These are phyloP conservation scores for Cryphonectria japonica DNA, from an alignment of 2,329 filamentous ascomycete species.

Conservation along the genomic window DNA sequence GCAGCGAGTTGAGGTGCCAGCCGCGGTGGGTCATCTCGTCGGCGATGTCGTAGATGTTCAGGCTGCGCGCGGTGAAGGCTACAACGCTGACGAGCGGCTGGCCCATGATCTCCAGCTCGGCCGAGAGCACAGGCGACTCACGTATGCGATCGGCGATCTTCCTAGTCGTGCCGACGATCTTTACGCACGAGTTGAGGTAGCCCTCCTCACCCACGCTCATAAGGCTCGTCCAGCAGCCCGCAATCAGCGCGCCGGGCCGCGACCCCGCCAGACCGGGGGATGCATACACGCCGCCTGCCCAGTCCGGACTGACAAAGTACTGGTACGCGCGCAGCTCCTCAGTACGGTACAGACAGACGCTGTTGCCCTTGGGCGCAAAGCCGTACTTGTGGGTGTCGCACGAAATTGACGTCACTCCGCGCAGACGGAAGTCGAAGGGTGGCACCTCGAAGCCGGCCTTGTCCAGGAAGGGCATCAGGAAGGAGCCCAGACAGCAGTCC, in stretches of 20 bases:
- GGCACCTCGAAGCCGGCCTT: slow-evolving; percentile 90
- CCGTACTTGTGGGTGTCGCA: slow-evolving; percentile 99
- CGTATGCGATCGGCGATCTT: slow-evolving; percentile 77
- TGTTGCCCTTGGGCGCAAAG: slow-evolving; percentile 97
- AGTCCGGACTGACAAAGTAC: slow-evolving; percentile 95
- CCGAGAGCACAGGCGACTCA: slow-evolving; percentile 67
- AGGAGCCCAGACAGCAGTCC: slow-evolving; percentile 96
- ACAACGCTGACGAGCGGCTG: slow-evolving; percentile 88
- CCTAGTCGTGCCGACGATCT: slow-evolving; percentile 86
- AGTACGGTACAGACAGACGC: slow-evolving; percentile 86
- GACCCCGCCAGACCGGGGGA: slow-evolving; percentile 91
- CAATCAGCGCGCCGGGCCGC: slow-evolving; percentile 89
- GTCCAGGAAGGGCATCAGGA: slow-evolving; percentile 88
- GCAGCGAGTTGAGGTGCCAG: slow-evolving; percentile 95
- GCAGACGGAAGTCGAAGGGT: slow-evolving; percentile 90
- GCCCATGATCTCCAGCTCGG: slow-evolving; percentile 80
- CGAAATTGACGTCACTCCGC: slow-evolving; percentile 92
- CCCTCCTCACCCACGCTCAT: slow-evolving; percentile 87
- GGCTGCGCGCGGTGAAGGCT: slow-evolving; percentile 79
- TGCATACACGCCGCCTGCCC: slow-evolving; percentile 94
- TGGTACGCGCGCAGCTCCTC: slow-evolving; percentile 81
- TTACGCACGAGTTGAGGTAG: slow-evolving; percentile 83
- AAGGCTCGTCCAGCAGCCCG: slow-evolving; percentile 91
- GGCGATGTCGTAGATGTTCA: slow-evolving; percentile 93
- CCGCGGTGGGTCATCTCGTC: slow-evolving; percentile 83